These are phyloP conservation scores for Ceratobasidium sp. DNA, from an alignment of 1,284 basidiomycete species.

Conservation along the genomic window DNA sequence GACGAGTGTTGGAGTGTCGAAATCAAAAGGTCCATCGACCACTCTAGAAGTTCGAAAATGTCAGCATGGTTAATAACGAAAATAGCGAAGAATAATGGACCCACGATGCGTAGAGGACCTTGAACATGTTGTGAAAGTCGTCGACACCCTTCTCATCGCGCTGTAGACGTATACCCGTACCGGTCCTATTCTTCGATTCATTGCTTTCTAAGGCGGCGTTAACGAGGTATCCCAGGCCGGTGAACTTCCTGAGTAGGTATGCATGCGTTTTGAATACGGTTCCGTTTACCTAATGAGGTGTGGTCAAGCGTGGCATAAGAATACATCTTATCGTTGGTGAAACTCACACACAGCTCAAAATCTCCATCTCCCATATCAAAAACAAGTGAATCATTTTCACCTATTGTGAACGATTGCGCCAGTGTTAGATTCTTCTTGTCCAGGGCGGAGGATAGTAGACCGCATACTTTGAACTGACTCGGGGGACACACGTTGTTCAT, in stretches of 20 bases:
- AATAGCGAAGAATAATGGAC: neutral
- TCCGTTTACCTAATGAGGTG: neutral
- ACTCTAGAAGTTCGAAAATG: neutral
- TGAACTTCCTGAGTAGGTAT: neutral
- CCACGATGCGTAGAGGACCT: slow-evolving; percentile 1
- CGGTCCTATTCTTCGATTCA: too few relatives aligned
- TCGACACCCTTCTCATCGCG: neutral
- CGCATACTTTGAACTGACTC: too few relatives aligned
- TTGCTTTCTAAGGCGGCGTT: neutral
- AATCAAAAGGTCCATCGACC: slow-evolving; percentile 4
- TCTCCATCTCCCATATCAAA: slow-evolving; percentile 5
- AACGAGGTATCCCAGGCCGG: neutral
- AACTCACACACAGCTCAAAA: neutral
- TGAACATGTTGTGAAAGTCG: slow-evolving; percentile 2
- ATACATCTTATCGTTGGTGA: too few relatives aligned
- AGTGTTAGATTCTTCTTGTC: slow-evolving; percentile 22
- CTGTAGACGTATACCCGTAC: neutral
- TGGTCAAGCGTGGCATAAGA: neutral
- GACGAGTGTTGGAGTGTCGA: slow-evolving; percentile 14
- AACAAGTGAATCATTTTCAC: too few relatives aligned
- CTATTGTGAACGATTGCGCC: slow-evolving; percentile 16
- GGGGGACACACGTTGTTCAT: too few relatives aligned
- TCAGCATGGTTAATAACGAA: neutral
- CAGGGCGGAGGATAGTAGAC: slow-evolving; percentile 44
- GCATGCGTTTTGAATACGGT: slow-evolving; percentile 4